A percentile compares a stretch with the other conserved stretches of the same genome.
These are phyloP conservation scores for Phytophthora sojae DNA, from an alignment of 352 stramenopile genomes.

Conservation along the genomic window DNA sequence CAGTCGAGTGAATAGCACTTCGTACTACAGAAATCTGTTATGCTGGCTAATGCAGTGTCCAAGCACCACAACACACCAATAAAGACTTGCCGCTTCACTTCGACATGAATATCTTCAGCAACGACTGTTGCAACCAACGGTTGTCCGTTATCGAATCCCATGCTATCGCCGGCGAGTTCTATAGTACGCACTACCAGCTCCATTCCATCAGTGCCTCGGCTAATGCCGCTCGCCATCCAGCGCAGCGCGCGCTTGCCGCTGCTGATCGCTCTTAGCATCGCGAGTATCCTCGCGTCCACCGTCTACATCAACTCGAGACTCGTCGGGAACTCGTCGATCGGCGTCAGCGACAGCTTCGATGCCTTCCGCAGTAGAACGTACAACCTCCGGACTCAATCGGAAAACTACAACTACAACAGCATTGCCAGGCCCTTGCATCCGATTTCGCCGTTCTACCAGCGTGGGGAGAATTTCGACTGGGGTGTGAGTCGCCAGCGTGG, in stretches of 20 bases:
- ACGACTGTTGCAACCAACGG: not conserved
- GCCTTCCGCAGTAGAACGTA: constrained; percentile 20
- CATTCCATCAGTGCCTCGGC: not conserved
- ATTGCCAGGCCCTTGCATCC: constrained; percentile 3
- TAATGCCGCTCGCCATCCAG: constrained; percentile 9
- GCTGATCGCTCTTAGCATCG: constrained; percentile 26
- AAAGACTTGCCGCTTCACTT: too few species aligned
- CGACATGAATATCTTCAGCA: not conserved
- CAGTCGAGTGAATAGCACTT: too few species aligned
- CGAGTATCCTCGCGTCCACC: constrained; percentile 22
- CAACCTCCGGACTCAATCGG: constrained; percentile 6
- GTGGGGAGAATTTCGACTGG: constrained; percentile 26
- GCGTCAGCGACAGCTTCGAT: constrained; percentile 36
- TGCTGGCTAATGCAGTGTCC: too few species aligned
- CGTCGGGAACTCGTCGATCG: constrained; percentile 12
- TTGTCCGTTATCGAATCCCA: constrained; percentile 3
- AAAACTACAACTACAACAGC: not conserved
- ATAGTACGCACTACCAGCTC: not conserved
- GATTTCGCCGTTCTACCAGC: constrained; percentile 21
- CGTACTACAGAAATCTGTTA: too few species aligned
- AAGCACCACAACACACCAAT: not conserved
- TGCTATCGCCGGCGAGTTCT: not conserved
- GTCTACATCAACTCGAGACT: constrained; percentile 34
- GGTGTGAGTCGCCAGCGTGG: constrained; percentile 19
- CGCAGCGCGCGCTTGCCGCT: constrained; percentile 7